Conservation (phyloP, 2,329 filamentous ascomycete species). For the Ceratocystis huliohia region DNA sequence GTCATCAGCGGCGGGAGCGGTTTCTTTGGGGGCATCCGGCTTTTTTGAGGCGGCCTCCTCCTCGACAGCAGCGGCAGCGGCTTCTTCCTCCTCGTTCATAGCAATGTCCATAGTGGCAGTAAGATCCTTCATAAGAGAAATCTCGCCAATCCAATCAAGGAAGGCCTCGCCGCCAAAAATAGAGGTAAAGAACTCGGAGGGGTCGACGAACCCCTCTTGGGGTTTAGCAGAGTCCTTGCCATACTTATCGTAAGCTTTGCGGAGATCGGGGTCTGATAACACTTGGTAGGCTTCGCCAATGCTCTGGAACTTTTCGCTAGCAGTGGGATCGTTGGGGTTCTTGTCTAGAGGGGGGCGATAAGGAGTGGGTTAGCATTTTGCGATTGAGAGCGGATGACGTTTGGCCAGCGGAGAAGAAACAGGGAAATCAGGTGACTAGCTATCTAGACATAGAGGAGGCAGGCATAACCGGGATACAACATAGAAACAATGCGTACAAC, state of each 20-base stretch:
- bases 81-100: conserved; percentile 65
- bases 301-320: conserved; percentile 85
- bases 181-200: conserved; percentile 93
- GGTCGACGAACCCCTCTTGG: conserved; percentile 84
- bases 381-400: background rate
- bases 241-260: conserved; percentile 89
- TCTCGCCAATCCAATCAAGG: conserved; percentile 92
- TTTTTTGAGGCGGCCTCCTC: conserved; percentile 26
- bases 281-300: conserved; percentile 68
- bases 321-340: conserved; percentile 90
- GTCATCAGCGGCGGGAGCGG: conserved; percentile 28
- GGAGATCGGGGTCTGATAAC: conserved; percentile 73
- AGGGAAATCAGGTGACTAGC: background rate
- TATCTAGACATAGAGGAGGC: background rate
- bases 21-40: conserved; percentile 34
- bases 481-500: background rate
- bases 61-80: conserved; percentile 42
- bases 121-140: conserved; percentile 95
- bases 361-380: conserved; percentile 9
- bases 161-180: conserved; percentile 98
- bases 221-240: conserved; percentile 92
- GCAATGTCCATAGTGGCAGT: conserved; percentile 98
- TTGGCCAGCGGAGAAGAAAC: background rate
- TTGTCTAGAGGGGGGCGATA: conserved; percentile 53
- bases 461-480: background rate